Evolutionary conservation across 1,284 basidiomycete species (phyloP), one percentile per base, ranked within the genome.

Genomic region (Marasmius sp.): DNA sequence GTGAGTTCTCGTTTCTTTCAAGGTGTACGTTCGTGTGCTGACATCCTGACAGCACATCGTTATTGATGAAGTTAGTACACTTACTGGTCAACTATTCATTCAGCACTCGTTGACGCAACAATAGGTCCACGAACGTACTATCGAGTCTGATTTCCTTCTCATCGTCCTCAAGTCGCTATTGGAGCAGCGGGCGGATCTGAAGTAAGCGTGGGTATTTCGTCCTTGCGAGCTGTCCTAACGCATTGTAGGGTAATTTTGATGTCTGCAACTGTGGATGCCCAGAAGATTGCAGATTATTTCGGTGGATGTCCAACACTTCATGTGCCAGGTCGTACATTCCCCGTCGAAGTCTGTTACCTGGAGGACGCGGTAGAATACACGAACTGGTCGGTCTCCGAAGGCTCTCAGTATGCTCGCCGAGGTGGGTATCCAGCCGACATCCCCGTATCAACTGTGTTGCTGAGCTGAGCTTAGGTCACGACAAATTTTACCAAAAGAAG

Each of bases 321-420:
- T 65, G 93, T 99, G 16, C 97, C 97, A 8, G 97, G 97, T 1
- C 86, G 97, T n/a, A 98, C 96, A 0, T 99, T 95, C 79, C 97
- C 97, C 9, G 97, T 99, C 11, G 88, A 94, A 54, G 83, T 93
- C 18, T 83, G 86, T 54, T 99, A 88, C 71, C 80, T 99, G 9
- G 97, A 99, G 74, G 97, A 99, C 74, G 95, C 94, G 0, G 84
- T 99, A 33, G 92, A 99, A 75, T 81, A 86, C 61, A 88, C 91
- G 11, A 80, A 85, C n/a, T 99, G 96, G 91, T 81, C 85, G 20
- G 86, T 99, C 63, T 81, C 84, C n/a, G 89, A 93, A 68, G 85
- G 82, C 55, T 98, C 96, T 0, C 91, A 87, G 1, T 98, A 96
- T 74, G 94, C 93, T 5, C 81, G 87, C 57, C 84, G 87, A 65